A percentile compares a stretch with the other conserved stretches of the same genome.
These are phyloP conservation scores for Calonectria multiphialidica DNA, from an alignment of 2,329 filamentous ascomycete species.

Conservation along the genomic window DNA sequence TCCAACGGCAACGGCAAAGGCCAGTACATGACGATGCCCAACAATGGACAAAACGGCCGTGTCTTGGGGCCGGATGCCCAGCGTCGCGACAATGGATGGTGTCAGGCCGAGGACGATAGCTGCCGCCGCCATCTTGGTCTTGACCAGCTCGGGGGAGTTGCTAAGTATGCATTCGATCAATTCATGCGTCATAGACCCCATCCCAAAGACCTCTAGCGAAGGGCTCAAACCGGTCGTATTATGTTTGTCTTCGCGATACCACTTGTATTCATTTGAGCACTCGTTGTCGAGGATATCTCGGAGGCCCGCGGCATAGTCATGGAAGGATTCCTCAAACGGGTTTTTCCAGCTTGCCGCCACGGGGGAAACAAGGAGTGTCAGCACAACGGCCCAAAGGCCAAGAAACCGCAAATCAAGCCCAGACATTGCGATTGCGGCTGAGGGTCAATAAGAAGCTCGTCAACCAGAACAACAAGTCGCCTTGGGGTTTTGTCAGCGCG, in stretches of 20 bases:
- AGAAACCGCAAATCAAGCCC: neutral
- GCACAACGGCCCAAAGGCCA: neutral
- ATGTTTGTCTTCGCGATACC: neutral
- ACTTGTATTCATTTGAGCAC: conserved; percentile 9
- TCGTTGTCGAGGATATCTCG: conserved; percentile 14
- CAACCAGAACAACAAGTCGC: neutral
- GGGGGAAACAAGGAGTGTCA: conserved; percentile 3
- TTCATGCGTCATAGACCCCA: neutral
- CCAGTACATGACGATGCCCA: conserved; percentile 20
- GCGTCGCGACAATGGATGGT: conserved; percentile 20
- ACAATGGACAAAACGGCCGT: conserved; percentile 21
- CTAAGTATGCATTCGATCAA: conserved; percentile 23
- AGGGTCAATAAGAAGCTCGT: too few species aligned
- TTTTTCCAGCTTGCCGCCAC: conserved; percentile 8
- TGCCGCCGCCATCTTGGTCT: conserved; percentile 28
- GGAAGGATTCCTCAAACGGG: conserved; percentile 14
- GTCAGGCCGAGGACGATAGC: conserved; percentile 22
- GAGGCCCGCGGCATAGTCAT: conserved; percentile 7
- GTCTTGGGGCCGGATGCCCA: conserved; percentile 20
- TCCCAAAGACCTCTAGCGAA: neutral
- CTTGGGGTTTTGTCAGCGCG: neutral
- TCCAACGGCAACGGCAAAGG: conserved; percentile 22
- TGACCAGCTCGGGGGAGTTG: conserved; percentile 17
- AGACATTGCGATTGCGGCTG: neutral
- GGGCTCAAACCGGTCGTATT: neutral